phyloP scores from a whole-genome alignment of 2,329 filamentous ascomycete species.

The Dothideomycetes sp. region DNA sequence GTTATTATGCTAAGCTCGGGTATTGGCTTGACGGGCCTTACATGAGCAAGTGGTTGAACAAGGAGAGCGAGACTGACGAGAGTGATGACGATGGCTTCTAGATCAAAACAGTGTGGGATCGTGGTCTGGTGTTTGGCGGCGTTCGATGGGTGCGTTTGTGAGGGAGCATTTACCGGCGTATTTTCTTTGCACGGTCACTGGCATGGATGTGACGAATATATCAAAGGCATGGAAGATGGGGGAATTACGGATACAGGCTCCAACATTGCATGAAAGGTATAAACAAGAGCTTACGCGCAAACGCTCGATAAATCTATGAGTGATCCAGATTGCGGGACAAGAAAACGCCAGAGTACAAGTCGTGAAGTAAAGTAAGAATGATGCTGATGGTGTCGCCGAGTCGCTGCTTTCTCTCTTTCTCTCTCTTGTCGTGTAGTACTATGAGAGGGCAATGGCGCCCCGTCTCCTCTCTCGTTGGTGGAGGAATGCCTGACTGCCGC shows the following conservation, averaged over 20 bases:
- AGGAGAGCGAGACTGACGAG: slow-evolving; percentile 9
- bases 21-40: slow-evolving; percentile 92
- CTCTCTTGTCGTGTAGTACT: slow-evolving; percentile 9
- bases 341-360: background rate
- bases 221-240: background rate
- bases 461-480: slow-evolving; percentile 73
- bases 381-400: background rate
- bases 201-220: too few relatives aligned
- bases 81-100: slow-evolving; percentile 14
- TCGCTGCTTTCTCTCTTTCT: background rate
- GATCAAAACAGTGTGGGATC: background rate
- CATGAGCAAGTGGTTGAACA: slow-evolving; percentile 28
- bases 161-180: too few relatives aligned
- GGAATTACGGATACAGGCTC: background rate
- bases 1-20: slow-evolving; percentile 86
- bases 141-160: too few relatives aligned
- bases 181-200: too few relatives aligned
- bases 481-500: slow-evolving; percentile 76
- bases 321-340: background rate
- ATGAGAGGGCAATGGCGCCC: slow-evolving; percentile 69
- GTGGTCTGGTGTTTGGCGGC: background rate
- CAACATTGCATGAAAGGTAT: background rate
- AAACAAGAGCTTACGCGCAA: background rate
- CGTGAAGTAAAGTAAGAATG: background rate
- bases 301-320: background rate